These are phyloP conservation scores for Zygosaccharomyces pseudobailii DNA, from an alignment of 1,139 yeast genomes.

Conservation along the genomic window DNA sequence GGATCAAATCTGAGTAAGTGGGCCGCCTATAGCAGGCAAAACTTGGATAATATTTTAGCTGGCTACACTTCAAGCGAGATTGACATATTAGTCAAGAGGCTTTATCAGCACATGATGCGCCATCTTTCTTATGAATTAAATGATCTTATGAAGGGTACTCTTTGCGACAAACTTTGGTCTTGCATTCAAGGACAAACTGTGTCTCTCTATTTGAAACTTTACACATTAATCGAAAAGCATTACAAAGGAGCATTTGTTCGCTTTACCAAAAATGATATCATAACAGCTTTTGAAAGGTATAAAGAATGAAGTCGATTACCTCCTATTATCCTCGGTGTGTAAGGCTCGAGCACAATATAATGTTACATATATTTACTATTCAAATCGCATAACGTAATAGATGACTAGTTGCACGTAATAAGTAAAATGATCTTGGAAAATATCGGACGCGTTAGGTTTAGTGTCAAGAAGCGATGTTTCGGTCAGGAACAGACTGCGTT, in stretches of 20 bases:
- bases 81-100: conserved; percentile 48
- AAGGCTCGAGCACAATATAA: background rate
- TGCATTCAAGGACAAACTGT: conserved; percentile 48
- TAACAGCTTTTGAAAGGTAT: conserved; percentile 38
- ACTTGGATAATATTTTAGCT: conserved; percentile 52
- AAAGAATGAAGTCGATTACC: conserved; percentile 16
- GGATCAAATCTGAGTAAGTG: conserved; percentile 50
- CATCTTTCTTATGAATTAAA: conserved; percentile 48
- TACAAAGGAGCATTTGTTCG: conserved; percentile 41
- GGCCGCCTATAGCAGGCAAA: conserved; percentile 58
- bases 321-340: no score
- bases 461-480: conserved; percentile 1
- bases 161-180: conserved; percentile 49
- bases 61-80: conserved; percentile 59
- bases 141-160: conserved; percentile 31
- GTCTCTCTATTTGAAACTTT: conserved; percentile 39
- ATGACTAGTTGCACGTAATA: background rate
- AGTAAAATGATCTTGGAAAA: background rate
- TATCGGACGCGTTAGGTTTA: background rate
- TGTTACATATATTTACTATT: background rate
- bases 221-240: conserved; percentile 40
- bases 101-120: conserved; percentile 53
- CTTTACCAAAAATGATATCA: conserved; percentile 42
- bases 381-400: background rate
- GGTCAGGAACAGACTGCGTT: background rate